These are phyloP conservation scores for Gilbertella persicaria DNA, from an alignment of 371 early-diverging fungal genomes.

Conservation along the genomic window DNA sequence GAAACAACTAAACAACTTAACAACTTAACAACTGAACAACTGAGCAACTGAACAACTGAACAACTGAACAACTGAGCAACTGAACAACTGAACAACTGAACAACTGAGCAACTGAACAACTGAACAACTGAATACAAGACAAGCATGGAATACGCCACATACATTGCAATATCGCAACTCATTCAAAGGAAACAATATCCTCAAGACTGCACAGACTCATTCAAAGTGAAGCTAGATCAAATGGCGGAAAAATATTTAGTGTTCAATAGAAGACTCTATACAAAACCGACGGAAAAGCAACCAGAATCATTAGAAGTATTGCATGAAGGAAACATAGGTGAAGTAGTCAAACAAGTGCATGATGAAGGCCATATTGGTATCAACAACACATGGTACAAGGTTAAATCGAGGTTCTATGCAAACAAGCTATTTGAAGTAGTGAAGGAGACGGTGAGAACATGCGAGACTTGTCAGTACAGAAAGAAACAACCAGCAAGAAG, in stretches of 20 bases:
- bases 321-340: conserved; percentile 17
- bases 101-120: not conserved
- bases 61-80: not conserved
- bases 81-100: not conserved
- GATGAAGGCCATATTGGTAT: conserved; percentile 28
- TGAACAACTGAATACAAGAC: not conserved
- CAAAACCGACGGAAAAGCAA: not conserved
- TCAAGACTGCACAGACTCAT: not conserved
- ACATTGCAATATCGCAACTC: conserved; percentile 2
- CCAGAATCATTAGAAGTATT: conserved; percentile 6
- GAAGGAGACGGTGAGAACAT: not conserved
- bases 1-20: no score
- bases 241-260: conserved; percentile 8
- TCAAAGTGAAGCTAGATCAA: not conserved
- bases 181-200: conserved; percentile 4
- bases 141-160: conserved; percentile 19
- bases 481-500: not conserved
- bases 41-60: no score
- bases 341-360: conserved; percentile 20
- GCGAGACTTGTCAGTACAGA: conserved; percentile 13
- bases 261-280: not conserved
- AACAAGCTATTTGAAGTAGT: conserved; percentile 2
- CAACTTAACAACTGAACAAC: no score
- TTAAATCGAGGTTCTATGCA: not conserved
- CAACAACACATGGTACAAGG: conserved; percentile 18